Percentiles rank a stretch among this genome's conserved stretches.
These are phyloP conservation scores for Tuber umbilicatum DNA, from an alignment of 495 filamentous ascomycete species.

Conservation along the genomic window DNA sequence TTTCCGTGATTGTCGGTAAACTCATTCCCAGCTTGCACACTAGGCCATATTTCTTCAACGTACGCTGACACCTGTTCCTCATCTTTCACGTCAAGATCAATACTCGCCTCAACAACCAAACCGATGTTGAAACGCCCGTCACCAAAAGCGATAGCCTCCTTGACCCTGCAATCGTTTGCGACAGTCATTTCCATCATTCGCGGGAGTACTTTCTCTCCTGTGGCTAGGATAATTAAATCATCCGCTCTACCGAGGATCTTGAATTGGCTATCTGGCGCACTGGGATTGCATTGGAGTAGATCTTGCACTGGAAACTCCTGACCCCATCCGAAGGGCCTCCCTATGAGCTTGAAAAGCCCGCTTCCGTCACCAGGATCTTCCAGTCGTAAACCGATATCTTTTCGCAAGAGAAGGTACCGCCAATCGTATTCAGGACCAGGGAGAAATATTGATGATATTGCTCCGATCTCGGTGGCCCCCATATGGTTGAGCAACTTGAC, in stretches of 20 bases:
- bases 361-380: slow-evolving; percentile 40
- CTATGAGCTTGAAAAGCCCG: slow-evolving; percentile 51
- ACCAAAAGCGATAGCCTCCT: slow-evolving; percentile 33
- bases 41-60: slow-evolving; percentile 27
- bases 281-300: slow-evolving; percentile 53
- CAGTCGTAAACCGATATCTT: slow-evolving; percentile 40
- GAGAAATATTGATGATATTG: slow-evolving; percentile 45
- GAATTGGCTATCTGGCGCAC: slow-evolving; percentile 43
- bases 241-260: slow-evolving; percentile 49
- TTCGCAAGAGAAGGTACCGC: slow-evolving; percentile 51
- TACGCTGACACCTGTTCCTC: slow-evolving; percentile 14
- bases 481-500: slow-evolving; percentile 52
- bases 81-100: slow-evolving; percentile 15
- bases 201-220: slow-evolving; percentile 49
- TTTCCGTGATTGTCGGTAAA: slow-evolving; percentile 34
- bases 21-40: slow-evolving; percentile 30
- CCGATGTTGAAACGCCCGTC: slow-evolving; percentile 37
- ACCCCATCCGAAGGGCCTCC: slow-evolving; percentile 54
- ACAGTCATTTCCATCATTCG: slow-evolving; percentile 43
- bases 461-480: slow-evolving; percentile 55
- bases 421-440: slow-evolving; percentile 49
- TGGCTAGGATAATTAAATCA: slow-evolving; percentile 52
- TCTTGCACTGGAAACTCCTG: slow-evolving; percentile 55
- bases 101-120: slow-evolving; percentile 28
- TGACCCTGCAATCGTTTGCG: slow-evolving; percentile 19